Conservation (phyloP, 768 basidiomycete genomes). For the Phlebiopsis flavidoalba region DNA sequence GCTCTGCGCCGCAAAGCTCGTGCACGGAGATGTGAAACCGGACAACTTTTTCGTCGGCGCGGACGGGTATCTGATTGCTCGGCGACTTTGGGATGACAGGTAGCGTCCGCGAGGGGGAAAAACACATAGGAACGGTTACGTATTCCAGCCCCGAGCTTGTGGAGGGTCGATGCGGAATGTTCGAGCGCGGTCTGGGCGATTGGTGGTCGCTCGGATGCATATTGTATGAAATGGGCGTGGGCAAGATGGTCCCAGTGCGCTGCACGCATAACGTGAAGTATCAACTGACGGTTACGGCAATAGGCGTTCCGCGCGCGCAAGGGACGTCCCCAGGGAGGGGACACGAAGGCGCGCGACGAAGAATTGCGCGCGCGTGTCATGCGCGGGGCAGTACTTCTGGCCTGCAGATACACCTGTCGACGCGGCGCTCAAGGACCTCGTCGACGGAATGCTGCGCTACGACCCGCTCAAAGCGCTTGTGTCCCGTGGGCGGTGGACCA, state of each 20-base stretch:
- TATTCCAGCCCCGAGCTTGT: constrained; percentile 49
- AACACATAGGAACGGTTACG: constrained; percentile 34
- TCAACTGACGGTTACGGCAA: background rate
- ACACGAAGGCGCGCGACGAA: background rate
- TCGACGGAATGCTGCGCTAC: constrained; percentile 35
- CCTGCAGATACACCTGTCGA: constrained; percentile 32
- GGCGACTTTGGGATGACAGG: constrained; percentile 43
- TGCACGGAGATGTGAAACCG: constrained; percentile 55
- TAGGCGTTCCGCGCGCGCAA: constrained; percentile 5
- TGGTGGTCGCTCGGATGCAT: constrained; percentile 52
- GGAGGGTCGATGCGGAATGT: background rate
- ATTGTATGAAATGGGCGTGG: constrained; percentile 49
- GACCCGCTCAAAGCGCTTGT: constrained; percentile 32
- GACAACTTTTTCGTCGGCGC: constrained; percentile 50
- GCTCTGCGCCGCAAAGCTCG: constrained; percentile 26
- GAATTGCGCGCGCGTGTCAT: constrained; percentile 23
- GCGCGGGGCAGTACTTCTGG: constrained; percentile 32
- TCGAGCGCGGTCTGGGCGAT: constrained; percentile 33
- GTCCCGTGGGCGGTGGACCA: constrained; percentile 15
- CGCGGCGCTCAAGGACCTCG: constrained; percentile 36
- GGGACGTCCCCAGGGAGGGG: background rate
- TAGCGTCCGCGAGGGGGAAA: constrained; percentile 17
- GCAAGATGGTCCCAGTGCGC: constrained; percentile 23
- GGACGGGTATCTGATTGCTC: constrained; percentile 50
- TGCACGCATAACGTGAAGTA: background rate